phyloP scores from a whole-genome alignment of 2,329 filamentous ascomycete genomes.

The Aureobasidium mangrovei region DNA sequence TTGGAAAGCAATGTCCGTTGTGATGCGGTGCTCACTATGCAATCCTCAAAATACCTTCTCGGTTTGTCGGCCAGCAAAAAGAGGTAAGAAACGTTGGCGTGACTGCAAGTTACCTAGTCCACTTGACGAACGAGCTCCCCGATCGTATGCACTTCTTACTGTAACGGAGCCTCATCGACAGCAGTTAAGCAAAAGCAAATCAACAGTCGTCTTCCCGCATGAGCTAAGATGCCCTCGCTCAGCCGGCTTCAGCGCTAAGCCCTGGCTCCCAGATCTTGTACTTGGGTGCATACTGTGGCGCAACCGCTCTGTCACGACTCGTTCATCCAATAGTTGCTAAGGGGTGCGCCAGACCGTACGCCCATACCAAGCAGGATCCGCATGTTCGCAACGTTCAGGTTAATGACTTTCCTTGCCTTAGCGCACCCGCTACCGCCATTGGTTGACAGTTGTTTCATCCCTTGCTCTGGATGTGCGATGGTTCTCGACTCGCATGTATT shows the following conservation, averaged over 20 bases:
- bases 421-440: slow-evolving; percentile 8
- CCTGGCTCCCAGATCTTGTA: slow-evolving; percentile 10
- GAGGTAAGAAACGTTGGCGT: not conserved
- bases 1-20: not conserved
- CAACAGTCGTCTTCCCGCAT: slow-evolving; percentile 16
- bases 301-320: slow-evolving; percentile 12
- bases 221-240: slow-evolving; percentile 17
- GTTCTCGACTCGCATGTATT: slow-evolving; percentile 6
- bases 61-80: not conserved
- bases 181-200: slow-evolving; percentile 12
- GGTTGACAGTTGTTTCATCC: slow-evolving; percentile 24
- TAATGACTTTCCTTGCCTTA: slow-evolving; percentile 12
- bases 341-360: not conserved
- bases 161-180: slow-evolving; percentile 7
- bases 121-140: not conserved
- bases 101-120: not conserved
- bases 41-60: not conserved
- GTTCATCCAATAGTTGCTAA: slow-evolving; percentile 4
- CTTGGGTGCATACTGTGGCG: slow-evolving; percentile 13
- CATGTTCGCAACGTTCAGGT: slow-evolving; percentile 9
- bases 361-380: slow-evolving; percentile 1
- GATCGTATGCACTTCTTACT: not conserved
- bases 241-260: slow-evolving; percentile 11
- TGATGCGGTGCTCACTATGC: not conserved
- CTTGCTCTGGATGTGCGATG: slow-evolving; percentile 21